Evolutionary conservation across 2,329 filamentous ascomycete genomes (phyloP), one percentile per base, ranked within the genome.

Genomic region (Penicillium expansum): DNA sequence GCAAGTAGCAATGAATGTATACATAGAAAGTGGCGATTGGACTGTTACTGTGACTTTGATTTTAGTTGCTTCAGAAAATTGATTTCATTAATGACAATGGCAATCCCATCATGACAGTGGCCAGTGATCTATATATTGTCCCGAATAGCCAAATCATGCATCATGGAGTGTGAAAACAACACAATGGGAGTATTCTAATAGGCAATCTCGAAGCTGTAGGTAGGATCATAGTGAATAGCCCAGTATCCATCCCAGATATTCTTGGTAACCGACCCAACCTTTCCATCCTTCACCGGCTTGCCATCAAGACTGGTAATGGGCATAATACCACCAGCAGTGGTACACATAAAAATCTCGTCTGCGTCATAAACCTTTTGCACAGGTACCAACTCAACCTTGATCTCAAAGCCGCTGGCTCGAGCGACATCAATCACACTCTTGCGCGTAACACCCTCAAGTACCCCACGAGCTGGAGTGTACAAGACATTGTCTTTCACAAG

Each of bases 221-320:
- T 53, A 1, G 66, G 56, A 52, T 80, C 71, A 39, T 73, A 78
- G 62, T 82, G 80, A 69, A 81, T 74, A 1, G 64, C 71, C 80
- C 80, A 83, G 61, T 83, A 82, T 1, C 61, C 67, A 68, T 82
- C 79, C 79, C 80, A 82, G 22, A 82, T 81, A 49, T 64, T 71
- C 66, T 69, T 74, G 0, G 80, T 82, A 13, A 82, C 65, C 1
- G 75, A 71, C 0, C 80, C 80, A 27, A 81, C 54, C 61, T 76
- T 72, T 0, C 79, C 80, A 52, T 69, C 70, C 2, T 70, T 72
- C 0, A 82, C 67, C 0, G 71, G 69, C 50, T 72, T 60, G 0
- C 74, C 79, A 62, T 83, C 80, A 2, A 82, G 66, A 0, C 52
- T 57, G 0, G 78, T 80, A 27, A 83, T 80, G 0, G 80, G 80